Conservation (phyloP, 805 yeast genomes). For the Kuraishia borneana region DNA sequence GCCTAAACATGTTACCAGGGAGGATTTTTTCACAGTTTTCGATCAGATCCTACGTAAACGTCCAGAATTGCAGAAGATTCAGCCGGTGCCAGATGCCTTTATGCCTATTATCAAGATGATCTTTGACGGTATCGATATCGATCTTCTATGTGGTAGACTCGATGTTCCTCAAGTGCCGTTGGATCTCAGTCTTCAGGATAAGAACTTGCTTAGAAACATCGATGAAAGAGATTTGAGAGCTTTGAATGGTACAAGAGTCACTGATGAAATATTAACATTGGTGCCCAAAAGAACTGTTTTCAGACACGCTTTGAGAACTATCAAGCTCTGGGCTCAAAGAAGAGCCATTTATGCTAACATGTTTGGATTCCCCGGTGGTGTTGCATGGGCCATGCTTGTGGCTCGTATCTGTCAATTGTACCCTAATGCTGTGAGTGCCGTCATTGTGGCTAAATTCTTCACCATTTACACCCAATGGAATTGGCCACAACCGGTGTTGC, state of each 20-base stretch:
- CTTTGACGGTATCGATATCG: slow-evolving; percentile 86
- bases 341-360: slow-evolving; percentile 91
- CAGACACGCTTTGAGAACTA: slow-evolving; percentile 84
- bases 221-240: slow-evolving; percentile 90
- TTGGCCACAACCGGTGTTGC: slow-evolving; percentile 97
- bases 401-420: slow-evolving; percentile 94
- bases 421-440: slow-evolving; percentile 93
- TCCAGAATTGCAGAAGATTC: slow-evolving; percentile 80
- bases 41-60: slow-evolving; percentile 56
- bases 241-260: slow-evolving; percentile 91
- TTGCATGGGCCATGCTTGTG: slow-evolving; percentile 99
- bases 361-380: slow-evolving; percentile 98
- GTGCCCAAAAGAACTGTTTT: slow-evolving; percentile 93
- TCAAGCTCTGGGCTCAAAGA: slow-evolving; percentile 94
- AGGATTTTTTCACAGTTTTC: slow-evolving; percentile 81
- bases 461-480: slow-evolving; percentile 81
- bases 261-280: slow-evolving; percentile 80
- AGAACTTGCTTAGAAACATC: slow-evolving; percentile 71
- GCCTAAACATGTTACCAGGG: slow-evolving; percentile 89
- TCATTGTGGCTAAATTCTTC: slow-evolving; percentile 83
- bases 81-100: slow-evolving; percentile 92
- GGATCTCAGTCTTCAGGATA: slow-evolving; percentile 68
- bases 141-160: slow-evolving; percentile 74
- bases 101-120: slow-evolving; percentile 94
- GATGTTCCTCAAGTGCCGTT: slow-evolving; percentile 78